A percentile compares a stretch with the other conserved stretches of the same genome.
Evolutionary conservation across 2,329 filamentous ascomycete species (phyloP).

Genomic region (Emydomyces testavorans): DNA sequence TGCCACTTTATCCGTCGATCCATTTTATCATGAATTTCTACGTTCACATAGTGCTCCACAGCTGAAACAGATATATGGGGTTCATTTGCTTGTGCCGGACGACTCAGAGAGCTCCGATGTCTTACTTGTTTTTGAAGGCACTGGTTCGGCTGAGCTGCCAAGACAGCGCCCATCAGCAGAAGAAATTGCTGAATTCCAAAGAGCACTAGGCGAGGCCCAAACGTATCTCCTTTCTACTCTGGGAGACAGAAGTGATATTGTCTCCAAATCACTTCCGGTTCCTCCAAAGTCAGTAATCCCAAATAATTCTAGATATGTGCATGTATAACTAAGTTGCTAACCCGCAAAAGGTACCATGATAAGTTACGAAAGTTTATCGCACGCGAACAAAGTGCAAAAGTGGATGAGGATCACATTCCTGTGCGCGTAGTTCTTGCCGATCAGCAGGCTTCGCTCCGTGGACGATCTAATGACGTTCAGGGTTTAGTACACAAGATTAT

Average conservation of each 20-base stretch:
- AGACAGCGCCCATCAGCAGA: constrained; percentile 41
- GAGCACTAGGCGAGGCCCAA: constrained; percentile 48
- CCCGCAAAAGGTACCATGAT: constrained; percentile 43
- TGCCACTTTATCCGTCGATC: constrained; percentile 36
- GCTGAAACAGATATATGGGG: constrained; percentile 35
- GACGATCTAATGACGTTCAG: constrained; percentile 61
- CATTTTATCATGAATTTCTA: constrained; percentile 40
- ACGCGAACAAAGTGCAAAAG: constrained; percentile 43
- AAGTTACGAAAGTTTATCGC: constrained; percentile 51
- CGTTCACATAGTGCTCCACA: constrained; percentile 30
- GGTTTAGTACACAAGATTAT: constrained; percentile 60
- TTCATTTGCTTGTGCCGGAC: constrained; percentile 40
- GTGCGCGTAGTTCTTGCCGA: constrained; percentile 45
- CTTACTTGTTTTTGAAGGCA: constrained; percentile 42
- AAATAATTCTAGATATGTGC: not conserved
- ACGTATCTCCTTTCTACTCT: constrained; percentile 44
- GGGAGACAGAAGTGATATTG: constrained; percentile 45
- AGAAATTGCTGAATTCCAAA: constrained; percentile 47
- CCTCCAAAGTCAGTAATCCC: constrained; percentile 38
- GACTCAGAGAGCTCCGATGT: constrained; percentile 31
- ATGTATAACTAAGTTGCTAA: constrained; percentile 4
- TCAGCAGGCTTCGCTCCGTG: constrained; percentile 57
- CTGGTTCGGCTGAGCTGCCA: constrained; percentile 13
- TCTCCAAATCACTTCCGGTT: constrained; percentile 43
- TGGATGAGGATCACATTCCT: constrained; percentile 43